Percentiles rank a stretch among this genome's conserved stretches.
phyloP scores from a whole-genome alignment of 2,329 filamentous ascomycete species.

The Alternaria panax region DNA sequence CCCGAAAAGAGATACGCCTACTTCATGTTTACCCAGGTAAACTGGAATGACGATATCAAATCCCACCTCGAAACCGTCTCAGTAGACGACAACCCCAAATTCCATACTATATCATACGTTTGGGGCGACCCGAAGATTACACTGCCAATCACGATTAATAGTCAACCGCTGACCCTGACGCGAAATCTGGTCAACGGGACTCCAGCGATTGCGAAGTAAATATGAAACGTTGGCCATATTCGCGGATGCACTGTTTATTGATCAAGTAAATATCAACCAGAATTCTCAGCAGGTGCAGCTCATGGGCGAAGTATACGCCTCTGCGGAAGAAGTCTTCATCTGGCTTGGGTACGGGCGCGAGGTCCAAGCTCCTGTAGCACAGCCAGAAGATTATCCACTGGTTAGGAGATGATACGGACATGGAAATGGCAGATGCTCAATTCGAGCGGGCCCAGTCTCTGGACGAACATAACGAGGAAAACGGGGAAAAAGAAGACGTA shows the following conservation, averaged over 20 bases:
- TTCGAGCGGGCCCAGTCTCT: background rate
- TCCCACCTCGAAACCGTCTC: conserved; percentile 3
- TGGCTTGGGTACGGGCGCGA: conserved; percentile 8
- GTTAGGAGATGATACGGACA: background rate
- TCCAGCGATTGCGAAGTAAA: background rate
- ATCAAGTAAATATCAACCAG: conserved; percentile 19
- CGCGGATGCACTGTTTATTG: conserved; percentile 23
- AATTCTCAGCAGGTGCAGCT: conserved; percentile 9
- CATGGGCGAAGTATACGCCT: conserved; percentile 20
- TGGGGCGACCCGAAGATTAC: background rate
- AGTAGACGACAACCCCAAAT: conserved; percentile 4
- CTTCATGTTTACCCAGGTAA: background rate
- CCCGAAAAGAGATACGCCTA: conserved; percentile 6
- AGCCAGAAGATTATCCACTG: background rate
- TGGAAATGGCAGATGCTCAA: background rate
- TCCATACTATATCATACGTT: conserved; percentile 11
- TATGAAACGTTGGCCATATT: background rate
- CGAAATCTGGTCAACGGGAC: conserved; percentile 1
- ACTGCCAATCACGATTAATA: background rate
- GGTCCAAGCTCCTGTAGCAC: background rate
- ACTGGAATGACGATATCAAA: background rate
- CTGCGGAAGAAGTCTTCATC: background rate
- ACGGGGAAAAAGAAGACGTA: background rate
- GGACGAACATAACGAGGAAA: background rate
- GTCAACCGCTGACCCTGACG: background rate